Evolutionary conservation across 2,329 filamentous ascomycete genomes (phyloP).

Genomic region (Fusarium verrucosum): DNA sequence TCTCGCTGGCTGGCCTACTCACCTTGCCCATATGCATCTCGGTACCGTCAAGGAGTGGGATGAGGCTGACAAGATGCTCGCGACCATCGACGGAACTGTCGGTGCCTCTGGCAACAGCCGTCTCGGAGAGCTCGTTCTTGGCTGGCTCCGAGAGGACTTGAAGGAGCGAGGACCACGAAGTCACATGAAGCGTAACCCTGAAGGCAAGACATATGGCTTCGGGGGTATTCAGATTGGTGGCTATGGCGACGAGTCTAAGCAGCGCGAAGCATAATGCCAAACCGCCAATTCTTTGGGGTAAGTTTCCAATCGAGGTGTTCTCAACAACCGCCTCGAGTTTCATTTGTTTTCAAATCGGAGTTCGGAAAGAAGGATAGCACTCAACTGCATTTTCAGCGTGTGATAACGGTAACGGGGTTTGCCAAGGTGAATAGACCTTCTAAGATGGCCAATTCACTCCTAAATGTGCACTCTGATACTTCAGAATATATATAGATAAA

Average conservation of each 20-base stretch:
- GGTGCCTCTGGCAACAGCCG: constrained; percentile 74
- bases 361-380: constrained; percentile 36
- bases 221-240: constrained; percentile 63
- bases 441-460: too few relatives aligned
- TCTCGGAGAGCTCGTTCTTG: constrained; percentile 85
- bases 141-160: constrained; percentile 86
- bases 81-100: constrained; percentile 54
- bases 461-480: too few relatives aligned
- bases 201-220: constrained; percentile 71
- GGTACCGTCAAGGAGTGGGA: constrained; percentile 91
- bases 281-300: not conserved
- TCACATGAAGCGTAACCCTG: constrained; percentile 61
- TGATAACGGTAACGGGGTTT: not conserved
- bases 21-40: constrained; percentile 94
- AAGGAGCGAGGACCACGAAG: constrained; percentile 79
- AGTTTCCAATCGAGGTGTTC: constrained; percentile 18
- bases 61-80: constrained; percentile 73
- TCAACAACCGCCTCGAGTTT: constrained; percentile 36
- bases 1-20: constrained; percentile 91
- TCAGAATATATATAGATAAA: too few relatives aligned
- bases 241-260: constrained; percentile 65
- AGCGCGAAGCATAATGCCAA: constrained; percentile 43
- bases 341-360: constrained; percentile 15
- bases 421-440: too few relatives aligned
- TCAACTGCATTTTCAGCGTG: constrained; percentile 48